phyloP scores from a whole-genome alignment of 2,329 filamentous ascomycete species.

The Corniculantispora saksenae region DNA sequence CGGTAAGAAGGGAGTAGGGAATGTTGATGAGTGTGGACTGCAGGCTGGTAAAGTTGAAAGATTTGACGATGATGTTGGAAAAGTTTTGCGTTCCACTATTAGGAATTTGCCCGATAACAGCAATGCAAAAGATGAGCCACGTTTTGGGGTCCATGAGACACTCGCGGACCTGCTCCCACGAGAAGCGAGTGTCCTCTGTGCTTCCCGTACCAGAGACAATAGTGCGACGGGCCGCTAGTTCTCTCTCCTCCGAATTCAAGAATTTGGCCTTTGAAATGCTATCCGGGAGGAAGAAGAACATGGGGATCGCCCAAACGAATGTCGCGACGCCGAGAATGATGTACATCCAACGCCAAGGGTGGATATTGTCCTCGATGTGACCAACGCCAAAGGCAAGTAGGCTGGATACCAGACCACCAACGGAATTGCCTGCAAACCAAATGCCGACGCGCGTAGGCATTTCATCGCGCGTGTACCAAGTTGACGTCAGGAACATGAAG shows the following conservation, averaged over 20 bases:
- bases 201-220: constrained; percentile 52
- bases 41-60: constrained; percentile 56
- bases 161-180: constrained; percentile 53
- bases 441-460: constrained; percentile 55
- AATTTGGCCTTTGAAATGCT: constrained; percentile 58
- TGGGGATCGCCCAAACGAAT: constrained; percentile 50
- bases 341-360: constrained; percentile 60
- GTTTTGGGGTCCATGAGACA: constrained; percentile 60
- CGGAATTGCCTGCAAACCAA: constrained; percentile 56
- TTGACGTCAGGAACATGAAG: constrained; percentile 57
- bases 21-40: constrained; percentile 60
- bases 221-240: constrained; percentile 48
- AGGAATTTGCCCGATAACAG: constrained; percentile 57
- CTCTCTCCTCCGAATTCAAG: constrained; percentile 53
- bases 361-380: constrained; percentile 48
- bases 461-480: constrained; percentile 59
- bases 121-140: constrained; percentile 58
- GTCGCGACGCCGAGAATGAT: constrained; percentile 54
- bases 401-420: constrained; percentile 49
- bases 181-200: constrained; percentile 50
- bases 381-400: constrained; percentile 58
- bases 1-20: constrained; percentile 56
- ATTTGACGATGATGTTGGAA: constrained; percentile 56
- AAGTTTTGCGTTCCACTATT: constrained; percentile 64
- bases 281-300: constrained; percentile 53